phyloP scores from a whole-genome alignment of 768 basidiomycete genomes.

The Xerocomellus intermedius region DNA sequence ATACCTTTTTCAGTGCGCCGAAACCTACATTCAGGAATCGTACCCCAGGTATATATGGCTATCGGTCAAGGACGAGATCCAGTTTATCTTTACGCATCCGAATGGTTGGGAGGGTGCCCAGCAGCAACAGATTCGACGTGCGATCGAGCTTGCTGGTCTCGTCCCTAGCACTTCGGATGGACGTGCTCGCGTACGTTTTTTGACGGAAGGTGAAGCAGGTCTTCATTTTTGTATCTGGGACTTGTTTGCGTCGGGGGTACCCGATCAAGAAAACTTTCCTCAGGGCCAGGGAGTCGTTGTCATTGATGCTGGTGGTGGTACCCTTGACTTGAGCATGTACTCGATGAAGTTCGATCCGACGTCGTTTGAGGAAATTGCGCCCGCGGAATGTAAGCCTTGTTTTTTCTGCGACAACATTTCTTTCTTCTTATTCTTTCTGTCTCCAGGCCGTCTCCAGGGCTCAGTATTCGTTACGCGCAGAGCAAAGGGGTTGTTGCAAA shows the following conservation, averaged over 20 bases:
- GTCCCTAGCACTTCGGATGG: slow-evolving; percentile 39
- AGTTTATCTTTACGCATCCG: slow-evolving; percentile 56
- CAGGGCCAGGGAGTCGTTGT: slow-evolving; percentile 37
- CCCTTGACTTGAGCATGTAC: slow-evolving; percentile 41
- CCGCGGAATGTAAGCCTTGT: slow-evolving; percentile 28
- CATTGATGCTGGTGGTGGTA: slow-evolving; percentile 49
- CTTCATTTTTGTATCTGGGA: slow-evolving; percentile 53
- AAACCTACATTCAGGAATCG: slow-evolving; percentile 43
- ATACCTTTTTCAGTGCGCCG: slow-evolving; percentile 44
- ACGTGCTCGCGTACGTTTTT: slow-evolving; percentile 44
- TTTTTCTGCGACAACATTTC: not conserved
- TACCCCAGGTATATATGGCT: slow-evolving; percentile 45
- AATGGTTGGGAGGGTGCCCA: slow-evolving; percentile 64
- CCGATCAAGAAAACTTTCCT: slow-evolving; percentile 10
- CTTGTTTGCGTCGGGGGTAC: slow-evolving; percentile 11
- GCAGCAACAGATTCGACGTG: slow-evolving; percentile 50
- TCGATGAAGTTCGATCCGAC: slow-evolving; percentile 35
- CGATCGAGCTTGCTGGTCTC: slow-evolving; percentile 50
- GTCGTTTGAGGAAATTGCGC: slow-evolving; percentile 36
- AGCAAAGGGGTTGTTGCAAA: slow-evolving; percentile 28
- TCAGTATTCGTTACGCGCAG: slow-evolving; percentile 36
- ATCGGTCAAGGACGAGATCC: slow-evolving; percentile 39
- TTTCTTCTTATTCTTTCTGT: not conserved
- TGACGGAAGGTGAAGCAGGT: slow-evolving; percentile 62
- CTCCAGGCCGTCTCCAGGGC: slow-evolving; percentile 38